phyloP scores from a whole-genome alignment of 495 filamentous ascomycete species.

The Pyronema domesticum region DNA sequence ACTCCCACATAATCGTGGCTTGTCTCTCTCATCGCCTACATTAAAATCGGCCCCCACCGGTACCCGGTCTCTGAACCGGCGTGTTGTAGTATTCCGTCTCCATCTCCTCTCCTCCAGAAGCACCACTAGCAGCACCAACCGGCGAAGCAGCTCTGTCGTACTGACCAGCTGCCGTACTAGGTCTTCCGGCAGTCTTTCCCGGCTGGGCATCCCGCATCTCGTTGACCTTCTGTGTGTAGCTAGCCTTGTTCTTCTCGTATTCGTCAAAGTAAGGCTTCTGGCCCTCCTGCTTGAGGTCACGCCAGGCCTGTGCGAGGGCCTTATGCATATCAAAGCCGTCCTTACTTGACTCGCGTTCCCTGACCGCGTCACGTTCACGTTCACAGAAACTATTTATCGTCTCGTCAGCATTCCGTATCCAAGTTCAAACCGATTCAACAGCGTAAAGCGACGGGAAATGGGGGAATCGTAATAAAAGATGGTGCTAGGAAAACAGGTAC shows the following conservation, averaged over 20 bases:
- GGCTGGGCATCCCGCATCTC: not conserved
- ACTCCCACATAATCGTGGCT: too few species aligned
- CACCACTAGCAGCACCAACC: too few species aligned
- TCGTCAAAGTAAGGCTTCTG: conserved; percentile 26
- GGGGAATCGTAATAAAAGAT: not conserved
- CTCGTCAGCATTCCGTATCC: too few species aligned
- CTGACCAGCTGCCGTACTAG: too few species aligned
- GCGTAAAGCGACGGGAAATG: not conserved
- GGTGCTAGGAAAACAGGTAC: not conserved
- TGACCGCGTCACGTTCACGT: conserved; percentile 23
- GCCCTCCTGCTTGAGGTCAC: conserved; percentile 23
- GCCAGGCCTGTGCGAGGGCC: conserved; percentile 25
- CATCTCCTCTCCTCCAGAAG: too few species aligned
- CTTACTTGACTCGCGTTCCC: conserved; percentile 23
- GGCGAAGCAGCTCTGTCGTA: too few species aligned
- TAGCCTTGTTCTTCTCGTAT: conserved; percentile 15
- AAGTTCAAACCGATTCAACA: not conserved
- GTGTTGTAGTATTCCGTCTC: too few species aligned
- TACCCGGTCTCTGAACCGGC: too few species aligned
- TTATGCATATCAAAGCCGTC: conserved; percentile 26
- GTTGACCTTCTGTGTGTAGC: conserved; percentile 4
- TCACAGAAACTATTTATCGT: conserved; percentile 21
- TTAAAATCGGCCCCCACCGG: too few species aligned
- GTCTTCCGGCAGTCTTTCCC: conserved; percentile 6
- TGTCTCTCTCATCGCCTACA: too few species aligned